Conservation (phyloP, 306 rosid species). For the Rosa chinensis region DNA sequence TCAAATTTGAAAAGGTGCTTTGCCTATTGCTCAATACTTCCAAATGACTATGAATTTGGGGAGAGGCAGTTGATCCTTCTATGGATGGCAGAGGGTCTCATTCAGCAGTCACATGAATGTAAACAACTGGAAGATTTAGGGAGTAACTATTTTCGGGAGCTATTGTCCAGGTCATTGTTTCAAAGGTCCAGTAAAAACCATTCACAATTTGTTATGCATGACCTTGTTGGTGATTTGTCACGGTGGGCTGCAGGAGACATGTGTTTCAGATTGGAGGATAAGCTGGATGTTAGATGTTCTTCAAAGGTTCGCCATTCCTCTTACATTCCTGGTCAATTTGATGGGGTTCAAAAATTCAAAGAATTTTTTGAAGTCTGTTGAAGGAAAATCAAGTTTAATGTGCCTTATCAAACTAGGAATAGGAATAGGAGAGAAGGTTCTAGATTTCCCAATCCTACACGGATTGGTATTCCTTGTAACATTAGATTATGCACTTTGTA, state of each 20-base stretch:
- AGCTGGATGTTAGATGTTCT: background rate
- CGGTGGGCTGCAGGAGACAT: background rate
- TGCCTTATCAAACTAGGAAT: no score
- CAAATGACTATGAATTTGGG: constrained; percentile 12
- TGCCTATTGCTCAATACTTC: constrained; percentile 26
- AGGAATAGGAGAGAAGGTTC: no score
- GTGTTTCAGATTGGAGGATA: background rate
- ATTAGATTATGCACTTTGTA: no score
- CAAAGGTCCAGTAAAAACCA: background rate
- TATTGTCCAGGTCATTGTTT: constrained; percentile 24
- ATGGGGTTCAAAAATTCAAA: no score
- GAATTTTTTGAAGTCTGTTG: no score
- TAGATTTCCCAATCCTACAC: no score
- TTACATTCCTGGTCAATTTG: no score
- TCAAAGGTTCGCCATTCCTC: no score
- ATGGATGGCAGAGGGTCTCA: constrained; percentile 14
- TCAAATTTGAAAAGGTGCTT: constrained; percentile 22
- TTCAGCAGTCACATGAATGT: no score
- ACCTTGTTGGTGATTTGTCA: constrained; percentile 23
- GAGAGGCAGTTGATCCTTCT: constrained; percentile 7
- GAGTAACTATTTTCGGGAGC: background rate
- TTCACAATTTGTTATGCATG: constrained; percentile 15
- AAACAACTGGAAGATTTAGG: constrained; percentile 16
- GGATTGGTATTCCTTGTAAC: no score
- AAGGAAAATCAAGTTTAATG: no score